Base-by-base conservation (phyloP, 768 basidiomycete species). In the Hydnomerulius pinastri region DNA sequence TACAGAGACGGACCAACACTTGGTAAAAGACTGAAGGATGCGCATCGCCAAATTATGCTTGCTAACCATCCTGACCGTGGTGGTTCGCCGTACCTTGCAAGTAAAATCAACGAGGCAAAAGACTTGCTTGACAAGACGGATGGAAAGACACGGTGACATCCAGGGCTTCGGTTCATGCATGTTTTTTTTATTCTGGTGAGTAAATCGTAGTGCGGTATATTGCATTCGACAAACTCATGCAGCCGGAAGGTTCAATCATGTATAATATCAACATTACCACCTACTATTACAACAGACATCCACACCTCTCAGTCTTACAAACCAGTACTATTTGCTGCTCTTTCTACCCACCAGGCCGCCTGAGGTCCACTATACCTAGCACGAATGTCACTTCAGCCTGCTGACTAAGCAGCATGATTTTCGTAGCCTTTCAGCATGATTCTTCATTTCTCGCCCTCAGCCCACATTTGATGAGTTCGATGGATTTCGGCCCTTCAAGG, bases 51-150 rank as follows among this genome's bases (percentile, higher is more conserved):
- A 30, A 90, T 99, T 59, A 99, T 99, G 97, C 80, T 98, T 43
- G 90, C 93, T 24, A 99, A 99, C 72, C 97, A 99, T 73, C 97
- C 97, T 10, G 97, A 99, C 76, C 80, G 97, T 54, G 97, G 97
- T 28, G 97, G 97, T 25, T 91, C 94, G n/a, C 97, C 97, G 6
- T 99, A 98, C 71, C 74, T 98, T 43, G 95, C 97, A 11, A 94
- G 92, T 63, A 98, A 99, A 79, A 96, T 98, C 55, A 99, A 99
- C 70, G 97, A 99, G 65, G 97, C 96, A 0, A 98, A 97, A 67
- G 96, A 93, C 61, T 57, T 96, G 50, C 69, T 97, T 40, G 94
- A 97, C 28, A 91, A 88, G 67, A 77, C 78, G n/a, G 85, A 87
- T 43, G 78, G 79, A 45, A 80, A 74, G 58, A 18, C 32, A 13